phyloP scores from a whole-genome alignment of 257 asterid species.

The Solanum chiquidenum region DNA sequence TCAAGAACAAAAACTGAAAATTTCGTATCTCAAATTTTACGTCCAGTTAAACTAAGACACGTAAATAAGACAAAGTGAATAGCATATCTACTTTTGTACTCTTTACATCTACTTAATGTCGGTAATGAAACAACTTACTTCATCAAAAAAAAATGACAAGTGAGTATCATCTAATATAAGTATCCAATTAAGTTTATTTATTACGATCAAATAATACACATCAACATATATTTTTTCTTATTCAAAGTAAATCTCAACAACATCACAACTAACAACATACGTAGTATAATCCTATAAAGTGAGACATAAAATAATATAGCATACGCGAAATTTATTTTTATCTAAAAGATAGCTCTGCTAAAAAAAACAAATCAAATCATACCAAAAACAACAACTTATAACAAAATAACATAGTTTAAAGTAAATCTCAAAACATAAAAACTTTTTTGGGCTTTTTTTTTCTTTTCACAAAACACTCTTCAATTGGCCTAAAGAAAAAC shows the following conservation, averaged over 20 bases:
- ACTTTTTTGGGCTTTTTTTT: background rate
- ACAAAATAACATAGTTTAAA: too few relatives aligned
- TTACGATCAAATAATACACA: background rate
- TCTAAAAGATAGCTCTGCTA: too few relatives aligned
- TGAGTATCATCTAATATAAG: too few relatives aligned
- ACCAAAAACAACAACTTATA: too few relatives aligned
- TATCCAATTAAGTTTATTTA: background rate
- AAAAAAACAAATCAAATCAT: background rate
- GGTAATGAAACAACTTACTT: background rate
- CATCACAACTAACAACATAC: too few relatives aligned
- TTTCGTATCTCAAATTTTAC: too few relatives aligned
- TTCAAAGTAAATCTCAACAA: background rate
- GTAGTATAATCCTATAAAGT: background rate
- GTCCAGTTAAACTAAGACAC: too few relatives aligned
- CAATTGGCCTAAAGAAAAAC: background rate
- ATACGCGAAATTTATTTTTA: rapidly evolving
- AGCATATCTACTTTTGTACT: too few relatives aligned
- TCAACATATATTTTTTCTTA: background rate
- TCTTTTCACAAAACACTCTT: background rate
- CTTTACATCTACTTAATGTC: background rate
- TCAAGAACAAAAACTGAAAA: too few relatives aligned
- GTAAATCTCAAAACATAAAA: background rate
- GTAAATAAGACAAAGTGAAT: too few relatives aligned
- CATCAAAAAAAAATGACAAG: background rate
- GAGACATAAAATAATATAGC: too few relatives aligned